Base-by-base conservation (phyloP, 441 rosid genomes). In the Mallotus japonicus region DNA sequence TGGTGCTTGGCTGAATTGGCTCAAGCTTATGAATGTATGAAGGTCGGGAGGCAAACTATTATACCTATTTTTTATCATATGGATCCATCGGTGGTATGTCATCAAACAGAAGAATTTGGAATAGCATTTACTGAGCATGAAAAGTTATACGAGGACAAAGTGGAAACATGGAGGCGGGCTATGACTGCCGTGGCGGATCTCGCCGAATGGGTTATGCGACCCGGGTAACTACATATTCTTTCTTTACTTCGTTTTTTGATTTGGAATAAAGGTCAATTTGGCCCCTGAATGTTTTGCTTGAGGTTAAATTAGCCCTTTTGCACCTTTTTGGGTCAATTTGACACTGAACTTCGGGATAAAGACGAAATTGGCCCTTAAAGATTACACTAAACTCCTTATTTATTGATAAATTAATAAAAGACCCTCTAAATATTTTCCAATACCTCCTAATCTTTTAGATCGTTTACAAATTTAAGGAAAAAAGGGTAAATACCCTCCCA, bases 61-160 rank as follows among this genome's bases (percentile, higher is more conserved):
- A 44, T 85, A 14, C 84, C 87, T 0, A 69, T 84, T 55, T 84
- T 80, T 81, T 84, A 69, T 3, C 62, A 74, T 6, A 82, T 84
- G 5, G 63, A 57, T 50, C 77, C 84, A 37, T 22, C 63, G 2
- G 75, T 81, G 40, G 81, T 84, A 8, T 60, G 81, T 62, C 62
- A 56, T 34, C 85, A 79, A 32, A 62, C 50, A 1, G 83, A 80
- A 3, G 70, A 71, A 40, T 77, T 74, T 69, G 19, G 34, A 56
- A 3, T 56, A 13, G 61, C 63, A 34, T 69, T 56, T 13, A 1
- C 53, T 13, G 62, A 69, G 17, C 57, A 69, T 56, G 53, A 69
- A 40, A 3, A 69, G 19, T 19, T 56, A 40, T 37, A 13, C 20
- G 17, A 66, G 40, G 72, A 69, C 19, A 69, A 37, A 32, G 20